Conservation (phyloP, 2,329 filamentous ascomycete genomes). For the Ophiostoma piceae region DNA sequence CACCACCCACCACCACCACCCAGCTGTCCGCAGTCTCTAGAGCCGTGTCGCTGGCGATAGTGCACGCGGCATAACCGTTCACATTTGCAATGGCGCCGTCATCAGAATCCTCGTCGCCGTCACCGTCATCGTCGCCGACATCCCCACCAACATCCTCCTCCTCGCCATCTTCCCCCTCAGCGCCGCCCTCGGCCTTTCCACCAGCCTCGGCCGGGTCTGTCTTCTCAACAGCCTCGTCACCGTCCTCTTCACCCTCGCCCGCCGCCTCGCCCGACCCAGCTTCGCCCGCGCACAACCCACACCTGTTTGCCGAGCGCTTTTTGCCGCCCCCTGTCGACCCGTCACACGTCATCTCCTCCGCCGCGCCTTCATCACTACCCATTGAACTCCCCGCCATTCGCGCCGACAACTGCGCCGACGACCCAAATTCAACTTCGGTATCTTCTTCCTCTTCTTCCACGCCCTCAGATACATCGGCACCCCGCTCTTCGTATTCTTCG, state of each 20-base stretch:
- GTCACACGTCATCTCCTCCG: conserved; percentile 22
- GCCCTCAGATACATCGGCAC: conserved; percentile 54
- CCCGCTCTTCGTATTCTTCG: conserved; percentile 49
- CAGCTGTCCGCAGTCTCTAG: background rate
- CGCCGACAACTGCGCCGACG: conserved; percentile 12
- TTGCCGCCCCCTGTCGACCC: conserved; percentile 21
- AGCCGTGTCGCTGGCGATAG: background rate
- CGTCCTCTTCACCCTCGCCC: background rate
- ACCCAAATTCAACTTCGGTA: background rate
- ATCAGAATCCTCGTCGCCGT: background rate
- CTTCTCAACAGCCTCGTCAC: background rate
- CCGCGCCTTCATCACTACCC: conserved; percentile 21
- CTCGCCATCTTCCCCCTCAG: background rate
- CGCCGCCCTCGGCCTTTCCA: background rate
- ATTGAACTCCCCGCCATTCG: conserved; percentile 23
- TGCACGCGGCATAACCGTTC: background rate
- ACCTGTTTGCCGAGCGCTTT: conserved; percentile 22
- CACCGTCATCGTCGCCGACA: background rate
- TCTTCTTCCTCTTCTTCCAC: background rate
- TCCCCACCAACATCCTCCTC: background rate
- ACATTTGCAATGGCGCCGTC: conserved; percentile 1
- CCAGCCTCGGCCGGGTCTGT: conserved; percentile 5
- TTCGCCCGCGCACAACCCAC: background rate
- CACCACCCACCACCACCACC: background rate
- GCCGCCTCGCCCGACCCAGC: background rate